Evolutionary conservation across 805 yeast genomes (phyloP).

Genomic region (Cyberlindnera lachancei): DNA sequence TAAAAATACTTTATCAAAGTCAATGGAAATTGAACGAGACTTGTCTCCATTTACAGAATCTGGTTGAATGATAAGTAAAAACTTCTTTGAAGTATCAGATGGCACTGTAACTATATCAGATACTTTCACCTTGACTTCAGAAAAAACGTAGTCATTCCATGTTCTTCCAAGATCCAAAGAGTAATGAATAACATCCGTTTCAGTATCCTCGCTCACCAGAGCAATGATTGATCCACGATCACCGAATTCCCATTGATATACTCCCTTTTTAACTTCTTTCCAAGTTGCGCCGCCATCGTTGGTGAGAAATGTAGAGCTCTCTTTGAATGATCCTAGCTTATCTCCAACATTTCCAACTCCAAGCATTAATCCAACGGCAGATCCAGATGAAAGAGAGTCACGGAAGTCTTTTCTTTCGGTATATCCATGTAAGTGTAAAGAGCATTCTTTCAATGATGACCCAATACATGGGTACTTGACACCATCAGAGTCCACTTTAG

Average conservation of each 20-base stretch:
- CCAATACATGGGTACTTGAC: slow-evolving; percentile 47
- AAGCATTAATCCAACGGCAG: slow-evolving; percentile 82
- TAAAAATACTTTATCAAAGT: slow-evolving; percentile 42
- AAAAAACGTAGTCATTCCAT: slow-evolving; percentile 64
- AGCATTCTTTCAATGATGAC: slow-evolving; percentile 49
- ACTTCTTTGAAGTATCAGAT: slow-evolving; percentile 74
- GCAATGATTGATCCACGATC: slow-evolving; percentile 88
- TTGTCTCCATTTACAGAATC: slow-evolving; percentile 36
- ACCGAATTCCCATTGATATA: slow-evolving; percentile 90
- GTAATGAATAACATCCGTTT: slow-evolving; percentile 51
- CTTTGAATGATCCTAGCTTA: slow-evolving; percentile 36
- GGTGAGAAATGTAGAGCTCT: slow-evolving; percentile 68
- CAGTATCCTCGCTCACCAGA: slow-evolving; percentile 49
- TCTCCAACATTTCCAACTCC: slow-evolving; percentile 90
- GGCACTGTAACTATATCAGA: slow-evolving; percentile 85
- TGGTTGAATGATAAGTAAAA: slow-evolving; percentile 51
- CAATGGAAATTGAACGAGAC: slow-evolving; percentile 43
- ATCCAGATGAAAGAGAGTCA: slow-evolving; percentile 79
- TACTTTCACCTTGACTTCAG: slow-evolving; percentile 47
- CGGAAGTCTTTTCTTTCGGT: slow-evolving; percentile 81
- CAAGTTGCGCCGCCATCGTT: slow-evolving; percentile 87
- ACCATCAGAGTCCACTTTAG: slow-evolving; percentile 55
- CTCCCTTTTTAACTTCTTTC: slow-evolving; percentile 70
- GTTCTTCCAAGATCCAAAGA: slow-evolving; percentile 74
- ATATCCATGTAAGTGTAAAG: slow-evolving; percentile 82